Evolutionary conservation across 2,329 filamentous ascomycete species (phyloP).

Genomic region (Cercospora sp.): DNA sequence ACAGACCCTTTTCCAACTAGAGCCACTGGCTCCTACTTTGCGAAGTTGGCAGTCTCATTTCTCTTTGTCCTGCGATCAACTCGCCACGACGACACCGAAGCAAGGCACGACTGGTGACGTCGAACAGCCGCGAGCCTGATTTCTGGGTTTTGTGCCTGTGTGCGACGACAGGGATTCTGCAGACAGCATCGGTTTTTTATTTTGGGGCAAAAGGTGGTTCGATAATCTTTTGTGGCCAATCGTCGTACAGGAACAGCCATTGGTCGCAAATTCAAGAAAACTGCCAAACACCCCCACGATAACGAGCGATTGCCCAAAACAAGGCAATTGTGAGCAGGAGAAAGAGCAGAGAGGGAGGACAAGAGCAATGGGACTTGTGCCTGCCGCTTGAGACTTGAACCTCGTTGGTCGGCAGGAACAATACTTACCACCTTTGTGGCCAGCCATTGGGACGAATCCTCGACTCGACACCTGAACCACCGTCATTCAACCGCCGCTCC

Average conservation of each 20-base stretch:
- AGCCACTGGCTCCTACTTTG: not conserved
- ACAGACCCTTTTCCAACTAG: not conserved
- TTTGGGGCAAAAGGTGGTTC: constrained; percentile 6
- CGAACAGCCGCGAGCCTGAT: not conserved
- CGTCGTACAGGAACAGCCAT: not conserved
- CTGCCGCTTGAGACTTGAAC: constrained; percentile 27
- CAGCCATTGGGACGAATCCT: not conserved
- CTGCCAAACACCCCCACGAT: not conserved
- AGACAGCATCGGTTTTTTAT: not conserved
- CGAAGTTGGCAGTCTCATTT: not conserved
- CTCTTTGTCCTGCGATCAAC: not conserved
- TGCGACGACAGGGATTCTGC: not conserved
- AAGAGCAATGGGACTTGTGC: not conserved
- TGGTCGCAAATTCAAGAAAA: constrained; percentile 1
- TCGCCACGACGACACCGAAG: not conserved
- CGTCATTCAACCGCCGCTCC: not conserved
- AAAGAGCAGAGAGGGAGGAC: not conserved
- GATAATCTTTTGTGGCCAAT: not conserved
- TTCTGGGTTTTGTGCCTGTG: not conserved
- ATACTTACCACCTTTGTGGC: not conserved
- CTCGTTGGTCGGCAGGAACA: not conserved
- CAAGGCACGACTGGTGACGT: not conserved
- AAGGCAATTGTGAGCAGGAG: not conserved
- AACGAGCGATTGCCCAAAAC: not conserved
- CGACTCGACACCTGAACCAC: not conserved